phyloP scores from a whole-genome alignment of 352 stramenopile genomes.

The Phytophthora crassamura region DNA sequence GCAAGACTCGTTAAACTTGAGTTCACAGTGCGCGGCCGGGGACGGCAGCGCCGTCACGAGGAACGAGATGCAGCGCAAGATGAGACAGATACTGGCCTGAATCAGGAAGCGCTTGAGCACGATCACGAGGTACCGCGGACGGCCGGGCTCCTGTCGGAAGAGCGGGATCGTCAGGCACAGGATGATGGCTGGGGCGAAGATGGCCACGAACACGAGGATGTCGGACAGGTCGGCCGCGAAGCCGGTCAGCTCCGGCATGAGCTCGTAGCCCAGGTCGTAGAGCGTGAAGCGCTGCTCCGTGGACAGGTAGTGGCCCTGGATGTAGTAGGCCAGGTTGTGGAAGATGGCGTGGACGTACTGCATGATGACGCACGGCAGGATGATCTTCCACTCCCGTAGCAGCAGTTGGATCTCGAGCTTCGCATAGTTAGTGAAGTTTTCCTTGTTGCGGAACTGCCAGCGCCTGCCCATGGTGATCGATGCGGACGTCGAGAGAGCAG shows the following conservation, averaged over 20 bases:
- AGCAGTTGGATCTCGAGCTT: conserved; percentile 70
- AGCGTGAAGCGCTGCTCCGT: conserved; percentile 74
- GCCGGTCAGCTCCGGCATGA: conserved; percentile 71
- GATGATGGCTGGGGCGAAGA: conserved; percentile 79
- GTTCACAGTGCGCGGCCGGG: conserved; percentile 73
- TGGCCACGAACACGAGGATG: conserved; percentile 75
- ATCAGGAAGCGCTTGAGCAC: conserved; percentile 83
- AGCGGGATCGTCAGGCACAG: conserved; percentile 71
- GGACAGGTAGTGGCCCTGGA: conserved; percentile 74
- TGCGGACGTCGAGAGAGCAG: not conserved
- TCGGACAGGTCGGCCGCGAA: conserved; percentile 61
- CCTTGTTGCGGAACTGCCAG: conserved; percentile 60
- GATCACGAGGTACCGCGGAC: conserved; percentile 80
- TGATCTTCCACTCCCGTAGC: conserved; percentile 72
- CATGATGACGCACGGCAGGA: conserved; percentile 83
- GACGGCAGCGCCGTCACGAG: conserved; percentile 76
- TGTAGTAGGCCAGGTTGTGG: conserved; percentile 89
- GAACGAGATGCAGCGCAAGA: conserved; percentile 83
- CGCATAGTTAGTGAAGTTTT: conserved; percentile 69
- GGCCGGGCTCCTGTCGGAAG: conserved; percentile 66
- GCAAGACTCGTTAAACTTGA: conserved; percentile 75
- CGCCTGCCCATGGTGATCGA: conserved; percentile 34
- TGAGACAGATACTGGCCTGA: conserved; percentile 77
- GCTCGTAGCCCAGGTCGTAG: conserved; percentile 77
- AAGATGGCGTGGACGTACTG: conserved; percentile 86